Percentiles rank a stretch among this genome's conserved stretches.
These are phyloP conservation scores for Gynostemma pentaphyllum DNA, from an alignment of 306 rosid genomes.

Conservation along the genomic window DNA sequence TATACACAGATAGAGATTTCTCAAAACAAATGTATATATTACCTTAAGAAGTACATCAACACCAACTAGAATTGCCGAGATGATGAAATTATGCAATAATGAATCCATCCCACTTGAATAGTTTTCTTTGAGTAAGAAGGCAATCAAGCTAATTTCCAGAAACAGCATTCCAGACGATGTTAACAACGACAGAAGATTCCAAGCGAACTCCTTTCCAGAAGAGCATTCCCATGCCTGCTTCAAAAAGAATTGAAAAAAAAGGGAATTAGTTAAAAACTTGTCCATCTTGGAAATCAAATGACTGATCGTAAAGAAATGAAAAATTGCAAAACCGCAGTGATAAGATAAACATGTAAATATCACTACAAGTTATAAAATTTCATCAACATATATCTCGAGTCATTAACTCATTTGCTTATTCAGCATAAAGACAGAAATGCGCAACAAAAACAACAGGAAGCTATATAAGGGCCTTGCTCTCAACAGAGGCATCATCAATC, in stretches of 20 bases:
- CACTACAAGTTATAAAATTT: not conserved
- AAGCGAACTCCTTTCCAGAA: constrained; percentile 41
- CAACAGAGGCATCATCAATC: not conserved
- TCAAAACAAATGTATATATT: constrained; percentile 4
- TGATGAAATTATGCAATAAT: constrained; percentile 32
- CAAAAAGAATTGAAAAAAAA: constrained; percentile 11
- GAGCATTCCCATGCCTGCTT: constrained; percentile 62
- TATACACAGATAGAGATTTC: not conserved
- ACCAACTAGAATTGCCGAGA: constrained; percentile 44
- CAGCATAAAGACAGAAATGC: too few species aligned
- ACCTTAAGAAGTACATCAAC: constrained; percentile 70
- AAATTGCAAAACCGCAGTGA: not conserved
- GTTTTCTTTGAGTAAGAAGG: constrained; percentile 51
- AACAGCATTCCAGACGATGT: constrained; percentile 52
- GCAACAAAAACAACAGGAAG: too few species aligned
- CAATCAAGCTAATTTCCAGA: constrained; percentile 59
- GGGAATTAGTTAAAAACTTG: not conserved
- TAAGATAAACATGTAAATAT: not conserved
- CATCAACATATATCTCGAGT: too few species aligned
- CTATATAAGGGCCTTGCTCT: not conserved
- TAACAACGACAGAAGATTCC: constrained; percentile 55
- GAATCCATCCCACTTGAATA: constrained; percentile 44
- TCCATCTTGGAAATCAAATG: not conserved
- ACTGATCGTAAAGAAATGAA: not conserved
- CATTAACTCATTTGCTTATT: too few species aligned